A percentile compares a stretch with the other conserved stretches of the same genome.
phyloP scores from a whole-genome alignment of 2,329 filamentous ascomycete species.

The Metarhizium humberi region DNA sequence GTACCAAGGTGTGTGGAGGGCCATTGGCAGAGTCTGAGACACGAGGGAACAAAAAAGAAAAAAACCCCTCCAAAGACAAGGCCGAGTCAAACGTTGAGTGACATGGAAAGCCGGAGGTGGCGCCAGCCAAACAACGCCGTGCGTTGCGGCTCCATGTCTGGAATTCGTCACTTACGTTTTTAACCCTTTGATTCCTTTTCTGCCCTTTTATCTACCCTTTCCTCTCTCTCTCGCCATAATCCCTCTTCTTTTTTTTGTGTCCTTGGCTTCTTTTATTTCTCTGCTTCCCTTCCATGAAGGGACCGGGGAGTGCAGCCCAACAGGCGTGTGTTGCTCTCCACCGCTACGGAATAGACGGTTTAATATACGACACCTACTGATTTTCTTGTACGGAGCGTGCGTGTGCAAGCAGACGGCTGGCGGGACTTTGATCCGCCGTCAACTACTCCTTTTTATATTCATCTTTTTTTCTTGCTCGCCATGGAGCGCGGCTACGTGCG shows the following conservation, averaged over 20 bases:
- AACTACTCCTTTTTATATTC: too few species aligned
- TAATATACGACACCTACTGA: too few species aligned
- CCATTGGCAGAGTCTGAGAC: not conserved
- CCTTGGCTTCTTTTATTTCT: not conserved
- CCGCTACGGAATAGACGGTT: too few species aligned
- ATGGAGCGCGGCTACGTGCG: slow-evolving; percentile 25
- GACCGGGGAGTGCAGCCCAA: not conserved
- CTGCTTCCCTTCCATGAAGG: not conserved
- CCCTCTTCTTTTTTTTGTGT: too few species aligned
- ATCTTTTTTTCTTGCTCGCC: not conserved
- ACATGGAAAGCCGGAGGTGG: not conserved
- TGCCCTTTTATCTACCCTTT: not conserved
- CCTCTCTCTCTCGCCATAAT: not conserved
- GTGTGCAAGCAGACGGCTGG: too few species aligned
- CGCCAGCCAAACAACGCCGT: not conserved
- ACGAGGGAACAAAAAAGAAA: not conserved
- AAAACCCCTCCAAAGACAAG: not conserved
- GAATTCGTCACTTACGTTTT: not conserved
- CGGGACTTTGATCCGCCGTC: too few species aligned
- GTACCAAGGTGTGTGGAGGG: too few species aligned
- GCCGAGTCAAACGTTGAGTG: not conserved
- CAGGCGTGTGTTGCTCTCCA: too few species aligned
- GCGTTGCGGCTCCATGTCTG: not conserved
- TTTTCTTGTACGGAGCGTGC: too few species aligned
- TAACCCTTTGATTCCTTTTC: not conserved